Percentiles rank a stretch among this genome's conserved stretches.
phyloP scores from a whole-genome alignment of 225 moss, liverwort and hornwort genomes.

The Pleurozium schreberi region DNA sequence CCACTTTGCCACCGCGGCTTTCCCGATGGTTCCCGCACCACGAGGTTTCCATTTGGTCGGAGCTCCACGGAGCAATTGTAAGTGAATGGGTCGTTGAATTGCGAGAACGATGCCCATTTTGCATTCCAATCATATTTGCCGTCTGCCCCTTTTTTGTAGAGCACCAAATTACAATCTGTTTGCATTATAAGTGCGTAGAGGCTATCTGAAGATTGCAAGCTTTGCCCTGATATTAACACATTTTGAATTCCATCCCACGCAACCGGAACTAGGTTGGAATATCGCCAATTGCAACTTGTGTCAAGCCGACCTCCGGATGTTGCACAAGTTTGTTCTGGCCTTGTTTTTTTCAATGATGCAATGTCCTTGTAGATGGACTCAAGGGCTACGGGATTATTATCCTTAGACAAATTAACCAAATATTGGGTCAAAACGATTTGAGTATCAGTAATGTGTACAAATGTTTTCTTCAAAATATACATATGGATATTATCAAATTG shows the following conservation, averaged over 20 bases:
- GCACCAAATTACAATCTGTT: constrained; percentile 30
- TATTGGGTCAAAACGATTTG: neutral
- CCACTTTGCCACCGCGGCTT: constrained; percentile 13
- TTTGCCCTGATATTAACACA: neutral
- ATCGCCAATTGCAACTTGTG: constrained; percentile 13
- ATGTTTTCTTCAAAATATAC: too few species aligned
- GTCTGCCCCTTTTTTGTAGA: neutral
- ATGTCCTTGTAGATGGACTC: neutral
- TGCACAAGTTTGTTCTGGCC: neutral
- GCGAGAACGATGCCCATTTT: constrained; percentile 9
- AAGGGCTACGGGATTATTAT: neutral
- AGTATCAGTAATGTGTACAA: neutral
- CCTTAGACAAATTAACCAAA: neutral
- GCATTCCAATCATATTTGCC: constrained; percentile 16
- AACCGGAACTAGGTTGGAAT: constrained; percentile 12
- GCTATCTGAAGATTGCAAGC: neutral
- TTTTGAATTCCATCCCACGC: constrained; percentile 34
- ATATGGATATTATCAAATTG: too few species aligned
- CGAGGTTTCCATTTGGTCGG: constrained; percentile 18
- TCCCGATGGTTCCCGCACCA: constrained; percentile 1
- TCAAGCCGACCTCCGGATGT: neutral
- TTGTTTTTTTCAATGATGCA: neutral
- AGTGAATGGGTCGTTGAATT: constrained; percentile 16
- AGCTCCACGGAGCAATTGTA: constrained; percentile 16
- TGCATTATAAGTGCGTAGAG: constrained; percentile 7